A percentile compares a stretch with the other conserved stretches of the same genome.
Evolutionary conservation across 108 stramenopile genomes (phyloP).

Genomic region (Fragilariopsis cylindrus): DNA sequence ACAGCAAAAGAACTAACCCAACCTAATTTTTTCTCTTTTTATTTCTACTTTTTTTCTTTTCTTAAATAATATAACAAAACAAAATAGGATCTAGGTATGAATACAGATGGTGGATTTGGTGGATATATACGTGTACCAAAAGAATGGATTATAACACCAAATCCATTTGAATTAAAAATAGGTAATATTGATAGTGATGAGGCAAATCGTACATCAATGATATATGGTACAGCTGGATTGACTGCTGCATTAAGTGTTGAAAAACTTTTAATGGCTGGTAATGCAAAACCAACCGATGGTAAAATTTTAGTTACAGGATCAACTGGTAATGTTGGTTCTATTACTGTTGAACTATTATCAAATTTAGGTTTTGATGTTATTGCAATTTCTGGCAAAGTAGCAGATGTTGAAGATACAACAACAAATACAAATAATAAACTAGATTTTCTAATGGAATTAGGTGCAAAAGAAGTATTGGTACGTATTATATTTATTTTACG

Average conservation of each 20-base stretch:
- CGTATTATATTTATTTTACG: background rate
- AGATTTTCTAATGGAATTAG: conserved; percentile 29
- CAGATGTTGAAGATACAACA: background rate
- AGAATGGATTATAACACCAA: conserved; percentile 32
- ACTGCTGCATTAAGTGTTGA: conserved; percentile 38
- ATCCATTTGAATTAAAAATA: background rate
- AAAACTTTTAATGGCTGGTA: conserved; percentile 20
- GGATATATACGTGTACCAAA: conserved; percentile 20
- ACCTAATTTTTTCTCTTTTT: too few species aligned
- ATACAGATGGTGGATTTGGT: conserved; percentile 36
- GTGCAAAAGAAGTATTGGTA: conserved; percentile 32
- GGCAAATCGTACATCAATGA: conserved; percentile 18
- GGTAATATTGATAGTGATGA: background rate
- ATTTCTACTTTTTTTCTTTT: background rate
- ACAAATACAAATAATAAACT: too few species aligned
- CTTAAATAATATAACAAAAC: background rate
- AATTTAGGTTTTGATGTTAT: conserved; percentile 31
- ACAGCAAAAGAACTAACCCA: too few species aligned
- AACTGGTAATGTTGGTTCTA: conserved; percentile 41
- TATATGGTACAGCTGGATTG: conserved; percentile 43
- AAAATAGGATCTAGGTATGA: conserved; percentile 26
- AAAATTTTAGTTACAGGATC: conserved; percentile 42
- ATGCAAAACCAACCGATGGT: conserved; percentile 23
- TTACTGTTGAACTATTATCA: conserved; percentile 37
- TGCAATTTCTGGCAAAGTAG: conserved; percentile 23